A percentile compares a stretch with the other conserved stretches of the same genome.
Conservation (phyloP, 2,329 filamentous ascomycete genomes). For the Whalleya microplaca region DNA sequence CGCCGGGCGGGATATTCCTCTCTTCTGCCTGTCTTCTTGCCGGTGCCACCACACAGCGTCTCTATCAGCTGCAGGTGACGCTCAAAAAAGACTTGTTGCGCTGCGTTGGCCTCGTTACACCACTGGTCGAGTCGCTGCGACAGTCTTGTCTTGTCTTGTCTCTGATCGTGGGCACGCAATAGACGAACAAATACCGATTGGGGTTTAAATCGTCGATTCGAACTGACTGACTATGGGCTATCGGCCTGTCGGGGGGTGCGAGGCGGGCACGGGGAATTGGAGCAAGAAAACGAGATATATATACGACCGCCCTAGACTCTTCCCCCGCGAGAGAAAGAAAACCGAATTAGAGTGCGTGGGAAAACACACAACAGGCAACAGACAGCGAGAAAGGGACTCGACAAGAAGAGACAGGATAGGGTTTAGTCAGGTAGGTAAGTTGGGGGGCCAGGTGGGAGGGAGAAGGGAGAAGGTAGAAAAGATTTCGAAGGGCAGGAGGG, state of each 20-base stretch:
- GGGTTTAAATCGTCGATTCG: constrained; percentile 17
- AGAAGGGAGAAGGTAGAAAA: constrained; percentile 8
- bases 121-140: constrained; percentile 9
- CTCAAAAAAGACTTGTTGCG: constrained; percentile 11
- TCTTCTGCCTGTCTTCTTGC: constrained; percentile 3
- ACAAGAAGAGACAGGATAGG: background rate
- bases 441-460: constrained; percentile 14
- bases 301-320: constrained; percentile 19
- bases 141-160: background rate
- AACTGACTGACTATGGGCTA: too few relatives aligned
- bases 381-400: background rate
- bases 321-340: constrained; percentile 7
- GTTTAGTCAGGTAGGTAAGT: background rate
- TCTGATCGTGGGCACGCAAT: background rate
- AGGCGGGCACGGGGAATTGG: constrained; percentile 15
- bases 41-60: constrained; percentile 18
- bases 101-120: constrained; percentile 21
- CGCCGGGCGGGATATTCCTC: background rate
- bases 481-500: constrained; percentile 19
- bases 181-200: constrained; percentile 18
- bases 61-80: constrained; percentile 12
- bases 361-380: background rate
- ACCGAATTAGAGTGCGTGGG: background rate
- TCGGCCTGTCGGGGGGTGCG: too few relatives aligned
- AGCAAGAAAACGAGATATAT: constrained; percentile 20